These are phyloP conservation scores for Trypanosoma mega DNA, from an alignment of 208 protist species.

Conservation along the genomic window DNA sequence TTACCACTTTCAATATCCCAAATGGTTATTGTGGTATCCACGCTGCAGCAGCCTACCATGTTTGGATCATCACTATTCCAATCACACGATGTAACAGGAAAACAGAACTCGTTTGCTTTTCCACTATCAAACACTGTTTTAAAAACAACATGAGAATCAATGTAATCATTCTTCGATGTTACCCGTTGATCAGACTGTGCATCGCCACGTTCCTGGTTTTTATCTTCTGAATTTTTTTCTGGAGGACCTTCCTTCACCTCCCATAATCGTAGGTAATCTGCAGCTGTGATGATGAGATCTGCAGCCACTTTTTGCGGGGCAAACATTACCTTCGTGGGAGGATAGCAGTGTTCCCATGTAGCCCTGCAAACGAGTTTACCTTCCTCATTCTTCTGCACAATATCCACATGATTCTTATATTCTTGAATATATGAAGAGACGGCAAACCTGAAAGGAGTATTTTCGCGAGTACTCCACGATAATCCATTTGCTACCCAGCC, in stretches of 20 bases:
- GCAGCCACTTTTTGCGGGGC: slow-evolving; percentile 67
- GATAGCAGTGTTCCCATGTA: slow-evolving; percentile 96
- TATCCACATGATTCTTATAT: slow-evolving; percentile 95
- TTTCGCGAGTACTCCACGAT: slow-evolving; percentile 80
- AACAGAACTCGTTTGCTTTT: slow-evolving; percentile 96
- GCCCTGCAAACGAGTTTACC: slow-evolving; percentile 62
- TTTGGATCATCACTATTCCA: slow-evolving; percentile 97
- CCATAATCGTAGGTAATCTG: slow-evolving; percentile 99
- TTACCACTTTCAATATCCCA: slow-evolving; percentile 94
- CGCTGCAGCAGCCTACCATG: slow-evolving; percentile 96
- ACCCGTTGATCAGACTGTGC: slow-evolving; percentile 7
- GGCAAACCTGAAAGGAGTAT: slow-evolving; percentile 88
- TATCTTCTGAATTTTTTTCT: slow-evolving; percentile 13
- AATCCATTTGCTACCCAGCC: slow-evolving; percentile 96
- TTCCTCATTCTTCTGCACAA: slow-evolving; percentile 80
- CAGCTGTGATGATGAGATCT: slow-evolving; percentile 97
- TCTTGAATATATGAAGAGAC: slow-evolving; percentile 95
- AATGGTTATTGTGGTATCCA: slow-evolving; percentile 99
- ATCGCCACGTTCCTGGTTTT: slow-evolving; percentile 14
- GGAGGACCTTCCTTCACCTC: slow-evolving; percentile 64
- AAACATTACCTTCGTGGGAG: slow-evolving; percentile 97
- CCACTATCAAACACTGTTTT: slow-evolving; percentile 87
- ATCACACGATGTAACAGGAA: slow-evolving; percentile 99
- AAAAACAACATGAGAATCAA: slow-evolving; percentile 81
- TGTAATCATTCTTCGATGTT: slow-evolving; percentile 30